phyloP scores from a whole-genome alignment of 202 grass and related monocot species.

The Cymbopogon flexuosus region DNA sequence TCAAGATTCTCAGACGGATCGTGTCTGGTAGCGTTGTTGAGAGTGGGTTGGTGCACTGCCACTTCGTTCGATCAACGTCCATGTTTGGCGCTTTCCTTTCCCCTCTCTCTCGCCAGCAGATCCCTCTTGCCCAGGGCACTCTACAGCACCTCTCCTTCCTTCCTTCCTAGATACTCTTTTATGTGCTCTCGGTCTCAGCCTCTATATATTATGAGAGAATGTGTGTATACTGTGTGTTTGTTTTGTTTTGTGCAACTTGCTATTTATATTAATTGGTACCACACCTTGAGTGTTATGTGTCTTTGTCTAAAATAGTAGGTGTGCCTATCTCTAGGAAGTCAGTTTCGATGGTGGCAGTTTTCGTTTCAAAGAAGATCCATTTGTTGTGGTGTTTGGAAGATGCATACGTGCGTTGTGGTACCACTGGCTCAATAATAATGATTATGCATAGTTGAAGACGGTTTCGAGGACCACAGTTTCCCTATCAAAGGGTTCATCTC shows the following conservation, averaged over 20 bases:
- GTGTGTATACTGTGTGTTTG: neutral
- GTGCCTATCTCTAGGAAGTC: neutral
- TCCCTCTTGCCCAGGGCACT: constrained; percentile 39
- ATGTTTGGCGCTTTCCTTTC: neutral
- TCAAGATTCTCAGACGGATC: constrained; percentile 96
- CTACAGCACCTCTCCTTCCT: neutral
- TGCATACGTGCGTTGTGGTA: no score
- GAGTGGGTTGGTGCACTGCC: constrained; percentile 33
- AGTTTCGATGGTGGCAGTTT: neutral
- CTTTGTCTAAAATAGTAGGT: neutral
- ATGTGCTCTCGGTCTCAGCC: neutral
- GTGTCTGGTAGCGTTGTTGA: constrained; percentile 30
- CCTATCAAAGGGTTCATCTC: neutral
- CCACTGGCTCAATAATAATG: no score
- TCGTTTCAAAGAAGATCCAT: neutral
- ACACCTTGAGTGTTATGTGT: neutral
- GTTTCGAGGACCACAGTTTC: no score
- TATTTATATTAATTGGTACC: neutral
- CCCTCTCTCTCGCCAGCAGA: no score
- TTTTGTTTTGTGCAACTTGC: neutral
- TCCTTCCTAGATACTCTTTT: neutral
- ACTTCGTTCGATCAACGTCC: neutral
- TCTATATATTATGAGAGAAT: neutral
- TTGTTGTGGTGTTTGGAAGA: neutral
- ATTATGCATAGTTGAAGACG: neutral